Evolutionary conservation across 768 basidiomycete genomes (phyloP).

Genomic region (Mrakia frigida): DNA sequence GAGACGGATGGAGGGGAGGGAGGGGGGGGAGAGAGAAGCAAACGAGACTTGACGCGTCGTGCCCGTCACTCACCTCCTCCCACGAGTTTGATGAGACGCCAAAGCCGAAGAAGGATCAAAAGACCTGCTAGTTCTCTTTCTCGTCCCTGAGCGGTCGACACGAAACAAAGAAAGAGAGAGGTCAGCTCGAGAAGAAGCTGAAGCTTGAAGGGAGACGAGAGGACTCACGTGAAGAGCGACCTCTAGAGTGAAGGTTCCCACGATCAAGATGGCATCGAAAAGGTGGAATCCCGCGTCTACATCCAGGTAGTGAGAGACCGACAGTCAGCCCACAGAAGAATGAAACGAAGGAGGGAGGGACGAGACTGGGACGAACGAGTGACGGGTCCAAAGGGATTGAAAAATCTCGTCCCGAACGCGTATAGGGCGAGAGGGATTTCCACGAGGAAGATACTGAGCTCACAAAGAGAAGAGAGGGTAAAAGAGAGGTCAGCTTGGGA

Average conservation of each 20-base stretch:
- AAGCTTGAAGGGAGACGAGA: no score
- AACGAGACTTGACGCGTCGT: not conserved
- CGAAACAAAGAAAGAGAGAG: not conserved
- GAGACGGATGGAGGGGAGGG: not conserved
- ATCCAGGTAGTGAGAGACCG: not conserved
- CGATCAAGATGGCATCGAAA: not conserved
- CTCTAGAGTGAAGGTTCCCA: not conserved
- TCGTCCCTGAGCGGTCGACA: not conserved
- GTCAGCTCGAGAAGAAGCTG: not conserved
- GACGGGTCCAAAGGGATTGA: not conserved
- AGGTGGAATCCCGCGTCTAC: not conserved
- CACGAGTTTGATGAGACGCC: not conserved
- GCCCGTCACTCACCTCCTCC: not conserved
- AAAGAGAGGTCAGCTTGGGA: not conserved
- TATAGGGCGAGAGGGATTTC: not conserved
- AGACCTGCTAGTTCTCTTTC: not conserved
- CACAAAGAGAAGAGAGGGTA: not conserved
- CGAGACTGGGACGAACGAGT: not conserved
- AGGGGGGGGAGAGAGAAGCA: not conserved
- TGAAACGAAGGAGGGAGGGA: not conserved
- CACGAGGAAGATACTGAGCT: not conserved
- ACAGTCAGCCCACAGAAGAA: not conserved
- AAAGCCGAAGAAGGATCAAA: not conserved
- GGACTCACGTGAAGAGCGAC: not conserved
- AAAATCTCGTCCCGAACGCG: not conserved